Conservation (phyloP, 2,329 filamentous ascomycete species). For the Blastomyces gilchristii region DNA sequence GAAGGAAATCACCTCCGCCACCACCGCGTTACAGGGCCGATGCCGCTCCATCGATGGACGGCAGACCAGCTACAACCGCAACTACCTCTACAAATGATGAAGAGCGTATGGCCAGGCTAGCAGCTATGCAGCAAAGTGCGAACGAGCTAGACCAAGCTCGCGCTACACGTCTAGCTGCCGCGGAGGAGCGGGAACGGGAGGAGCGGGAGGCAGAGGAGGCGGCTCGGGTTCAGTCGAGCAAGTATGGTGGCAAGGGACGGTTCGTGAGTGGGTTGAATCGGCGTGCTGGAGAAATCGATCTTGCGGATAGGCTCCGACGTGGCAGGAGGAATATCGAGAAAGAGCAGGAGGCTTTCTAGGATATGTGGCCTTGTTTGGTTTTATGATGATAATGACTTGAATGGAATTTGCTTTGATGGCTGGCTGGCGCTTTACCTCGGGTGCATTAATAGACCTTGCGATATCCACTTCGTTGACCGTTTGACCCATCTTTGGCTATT, state of each 20-base stretch:
- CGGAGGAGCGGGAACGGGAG: slow-evolving; percentile 54
- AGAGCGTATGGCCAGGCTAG: slow-evolving; percentile 53
- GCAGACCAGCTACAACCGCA: slow-evolving; percentile 11
- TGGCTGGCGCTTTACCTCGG: neutral
- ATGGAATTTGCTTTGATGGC: neutral
- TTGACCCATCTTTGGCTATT: neutral
- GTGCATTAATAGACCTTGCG: neutral
- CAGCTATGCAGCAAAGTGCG: slow-evolving; percentile 61
- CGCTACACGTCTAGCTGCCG: slow-evolving; percentile 51
- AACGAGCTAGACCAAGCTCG: slow-evolving; percentile 58
- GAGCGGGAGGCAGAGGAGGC: slow-evolving; percentile 57
- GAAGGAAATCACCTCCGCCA: slow-evolving; percentile 15
- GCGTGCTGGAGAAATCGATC: slow-evolving; percentile 38
- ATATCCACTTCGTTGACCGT: neutral
- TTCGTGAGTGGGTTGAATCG: slow-evolving; percentile 57
- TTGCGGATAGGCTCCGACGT: slow-evolving; percentile 35
- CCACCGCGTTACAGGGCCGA: slow-evolving; percentile 7
- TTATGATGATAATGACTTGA: neutral
- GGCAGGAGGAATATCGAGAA: slow-evolving; percentile 27
- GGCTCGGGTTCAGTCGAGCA: slow-evolving; percentile 48
- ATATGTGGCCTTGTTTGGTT: neutral
- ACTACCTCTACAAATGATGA: slow-evolving; percentile 9
- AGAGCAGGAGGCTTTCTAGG: slow-evolving; percentile 32
- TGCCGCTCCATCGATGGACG: slow-evolving; percentile 9
- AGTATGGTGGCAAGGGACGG: slow-evolving; percentile 53